Conservation (phyloP, 371 early-diverging fungal species). For the Chytridium lagenaria region DNA sequence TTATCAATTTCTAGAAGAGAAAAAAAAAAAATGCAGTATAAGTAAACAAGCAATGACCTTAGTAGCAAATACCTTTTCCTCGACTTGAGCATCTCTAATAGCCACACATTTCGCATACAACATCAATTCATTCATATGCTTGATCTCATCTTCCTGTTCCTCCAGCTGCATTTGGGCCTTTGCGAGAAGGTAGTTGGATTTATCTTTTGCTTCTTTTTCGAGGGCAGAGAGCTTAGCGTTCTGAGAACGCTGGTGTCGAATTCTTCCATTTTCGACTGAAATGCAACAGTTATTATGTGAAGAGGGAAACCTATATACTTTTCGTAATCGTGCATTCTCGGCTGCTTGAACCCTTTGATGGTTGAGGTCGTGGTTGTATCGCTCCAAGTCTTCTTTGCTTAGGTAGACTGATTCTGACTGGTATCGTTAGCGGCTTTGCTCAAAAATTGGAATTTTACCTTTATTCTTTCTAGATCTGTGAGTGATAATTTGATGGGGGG, state of each 20-base stretch:
- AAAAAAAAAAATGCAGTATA: neutral
- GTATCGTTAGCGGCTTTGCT: neutral
- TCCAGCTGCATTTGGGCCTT: constrained; percentile 62
- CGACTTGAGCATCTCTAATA: constrained; percentile 62
- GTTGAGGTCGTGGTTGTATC: constrained; percentile 38
- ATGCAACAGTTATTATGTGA: too few relatives aligned
- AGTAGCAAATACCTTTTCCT: constrained; percentile 58
- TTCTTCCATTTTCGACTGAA: constrained; percentile 56
- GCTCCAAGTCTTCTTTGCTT: constrained; percentile 46
- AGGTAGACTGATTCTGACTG: constrained; percentile 37
- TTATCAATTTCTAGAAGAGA: constrained; percentile 51
- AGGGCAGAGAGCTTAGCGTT: constrained; percentile 55
- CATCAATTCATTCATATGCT: constrained; percentile 65
- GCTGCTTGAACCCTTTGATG: constrained; percentile 36
- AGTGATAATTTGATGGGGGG: constrained; percentile 29
- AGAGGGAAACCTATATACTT: constrained; percentile 30
- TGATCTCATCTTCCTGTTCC: constrained; percentile 67
- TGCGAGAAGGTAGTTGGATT: constrained; percentile 58
- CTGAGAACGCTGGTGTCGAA: constrained; percentile 50
- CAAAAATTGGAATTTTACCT: constrained; percentile 32
- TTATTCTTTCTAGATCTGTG: constrained; percentile 42
- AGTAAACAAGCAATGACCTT: too few relatives aligned
- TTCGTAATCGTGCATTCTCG: constrained; percentile 49
- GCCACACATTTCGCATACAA: constrained; percentile 66
- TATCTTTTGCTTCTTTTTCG: constrained; percentile 56